Conservation (phyloP, 768 basidiomycete species). For the Tulasnella sp. region DNA sequence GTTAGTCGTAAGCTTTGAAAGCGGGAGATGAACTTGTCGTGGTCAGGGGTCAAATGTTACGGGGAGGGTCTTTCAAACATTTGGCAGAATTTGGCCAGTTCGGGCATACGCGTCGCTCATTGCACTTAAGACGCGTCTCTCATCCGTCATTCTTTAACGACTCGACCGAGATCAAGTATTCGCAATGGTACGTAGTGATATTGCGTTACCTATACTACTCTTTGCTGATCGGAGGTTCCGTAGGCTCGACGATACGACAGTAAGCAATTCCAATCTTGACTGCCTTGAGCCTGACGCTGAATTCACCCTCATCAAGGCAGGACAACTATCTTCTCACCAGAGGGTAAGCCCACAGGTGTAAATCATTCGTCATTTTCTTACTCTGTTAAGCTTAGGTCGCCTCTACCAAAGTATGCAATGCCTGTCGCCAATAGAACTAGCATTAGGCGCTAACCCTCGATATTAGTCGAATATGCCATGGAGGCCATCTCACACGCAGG, state of each 20-base stretch:
- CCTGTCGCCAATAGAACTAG: not conserved
- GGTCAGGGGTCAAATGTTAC: not conserved
- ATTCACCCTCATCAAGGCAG: conserved; percentile 59
- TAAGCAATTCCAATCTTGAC: conserved; percentile 50
- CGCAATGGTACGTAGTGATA: not conserved
- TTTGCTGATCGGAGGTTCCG: not conserved
- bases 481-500: conserved; percentile 97
- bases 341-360: conserved; percentile 61
- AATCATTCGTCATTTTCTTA: not conserved
- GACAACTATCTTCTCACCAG: conserved; percentile 99
- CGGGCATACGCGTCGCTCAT: conserved; percentile 28
- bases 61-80: not conserved
- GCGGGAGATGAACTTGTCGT: not conserved
- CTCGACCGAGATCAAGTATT: not conserved
- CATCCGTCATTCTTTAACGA: not conserved
- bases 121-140: conserved; percentile 22
- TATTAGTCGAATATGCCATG: conserved; percentile 97
- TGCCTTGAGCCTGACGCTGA: conserved; percentile 37
- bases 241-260: conserved; percentile 96
- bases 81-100: conserved; percentile 19
- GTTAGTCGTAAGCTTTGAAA: not conserved
- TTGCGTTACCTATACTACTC: not conserved
- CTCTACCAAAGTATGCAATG: conserved; percentile 84
- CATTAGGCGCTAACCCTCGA: conserved; percentile 3
- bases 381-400: conserved; percentile 62